phyloP scores from a whole-genome alignment of 139 green algal species.

The Astrephomene gubernaculifera region DNA sequence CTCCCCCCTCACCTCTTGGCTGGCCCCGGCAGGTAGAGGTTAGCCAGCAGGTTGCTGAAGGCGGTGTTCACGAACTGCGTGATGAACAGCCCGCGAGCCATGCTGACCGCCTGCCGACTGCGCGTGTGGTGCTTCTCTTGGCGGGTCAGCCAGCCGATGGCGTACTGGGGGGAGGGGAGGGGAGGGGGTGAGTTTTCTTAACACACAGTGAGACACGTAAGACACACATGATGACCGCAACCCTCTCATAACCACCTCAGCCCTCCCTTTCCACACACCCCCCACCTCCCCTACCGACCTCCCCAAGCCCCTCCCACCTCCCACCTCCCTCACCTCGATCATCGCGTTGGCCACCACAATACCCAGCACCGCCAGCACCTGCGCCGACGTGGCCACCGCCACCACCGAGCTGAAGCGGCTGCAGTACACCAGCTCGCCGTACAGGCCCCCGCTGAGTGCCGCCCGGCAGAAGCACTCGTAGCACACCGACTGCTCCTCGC shows the following conservation, averaged over 20 bases:
- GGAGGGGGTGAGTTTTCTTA: neutral
- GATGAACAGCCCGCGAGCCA: conserved; percentile 36
- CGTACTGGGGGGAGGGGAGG: neutral
- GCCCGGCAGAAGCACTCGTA: conserved; percentile 69
- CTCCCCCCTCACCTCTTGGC: neutral
- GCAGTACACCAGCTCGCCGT: conserved; percentile 44
- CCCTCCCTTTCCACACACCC: neutral
- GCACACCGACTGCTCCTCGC: conserved; percentile 47
- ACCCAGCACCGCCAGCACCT: conserved; percentile 51
- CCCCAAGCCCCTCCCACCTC: neutral
- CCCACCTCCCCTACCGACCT: neutral
- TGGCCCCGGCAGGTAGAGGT: conserved; percentile 59
- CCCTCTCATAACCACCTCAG: neutral
- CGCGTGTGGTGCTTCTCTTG: conserved; percentile 72
- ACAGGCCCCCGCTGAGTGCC: neutral
- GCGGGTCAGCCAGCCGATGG: conserved; percentile 49
- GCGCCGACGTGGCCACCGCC: conserved; percentile 18
- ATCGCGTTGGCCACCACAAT: conserved; percentile 64
- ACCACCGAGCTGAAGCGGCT: conserved; percentile 21
- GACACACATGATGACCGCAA: neutral
- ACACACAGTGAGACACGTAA: neutral
- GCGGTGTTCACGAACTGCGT: conserved; percentile 64
- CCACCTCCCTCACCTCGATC: conserved; percentile 7
- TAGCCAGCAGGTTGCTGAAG: conserved; percentile 68
- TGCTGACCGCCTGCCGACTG: conserved; percentile 52